A percentile compares a stretch with the other conserved stretches of the same genome.
phyloP scores from a whole-genome alignment of 2,329 filamentous ascomycete species.

The Plenodomus tracheiphilus region DNA sequence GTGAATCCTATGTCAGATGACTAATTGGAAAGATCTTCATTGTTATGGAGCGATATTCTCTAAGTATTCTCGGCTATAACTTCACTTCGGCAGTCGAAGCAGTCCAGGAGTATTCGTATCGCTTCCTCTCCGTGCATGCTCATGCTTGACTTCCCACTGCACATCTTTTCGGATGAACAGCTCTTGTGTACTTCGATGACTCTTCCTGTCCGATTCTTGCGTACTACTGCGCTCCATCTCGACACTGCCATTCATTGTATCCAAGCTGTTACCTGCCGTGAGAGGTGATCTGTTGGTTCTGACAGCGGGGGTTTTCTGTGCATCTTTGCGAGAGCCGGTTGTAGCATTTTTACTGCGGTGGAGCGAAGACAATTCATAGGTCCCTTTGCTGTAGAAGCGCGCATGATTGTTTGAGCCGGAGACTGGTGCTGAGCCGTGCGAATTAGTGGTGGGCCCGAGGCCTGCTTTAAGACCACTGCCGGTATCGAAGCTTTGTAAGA shows the following conservation, averaged over 20 bases:
- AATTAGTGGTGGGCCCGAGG: constrained; percentile 13
- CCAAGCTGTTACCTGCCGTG: too few species aligned
- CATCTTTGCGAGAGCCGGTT: too few species aligned
- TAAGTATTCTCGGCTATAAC: too few species aligned
- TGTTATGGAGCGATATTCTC: too few species aligned
- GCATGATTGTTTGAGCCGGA: too few species aligned
- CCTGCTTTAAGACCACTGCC: constrained; percentile 24
- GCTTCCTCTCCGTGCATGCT: not conserved
- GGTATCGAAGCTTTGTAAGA: constrained; percentile 30
- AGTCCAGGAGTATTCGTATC: not conserved
- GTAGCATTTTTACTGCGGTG: too few species aligned
- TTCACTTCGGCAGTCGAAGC: not conserved
- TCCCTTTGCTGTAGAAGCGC: too few species aligned
- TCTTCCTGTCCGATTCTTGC: constrained; percentile 14
- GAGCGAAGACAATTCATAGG: too few species aligned
- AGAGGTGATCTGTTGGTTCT: not conserved
- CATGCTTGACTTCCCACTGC: constrained; percentile 19
- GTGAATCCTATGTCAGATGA: too few species aligned
- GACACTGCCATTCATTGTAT: not conserved
- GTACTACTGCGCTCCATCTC: not conserved
- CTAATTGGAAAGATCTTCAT: too few species aligned
- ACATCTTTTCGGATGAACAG: constrained; percentile 28
- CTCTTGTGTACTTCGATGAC: constrained; percentile 27
- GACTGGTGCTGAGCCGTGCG: not conserved
- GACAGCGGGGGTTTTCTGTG: too few species aligned